Conservation (phyloP, 2,329 filamentous ascomycete genomes). For the Elsinoe australis region DNA sequence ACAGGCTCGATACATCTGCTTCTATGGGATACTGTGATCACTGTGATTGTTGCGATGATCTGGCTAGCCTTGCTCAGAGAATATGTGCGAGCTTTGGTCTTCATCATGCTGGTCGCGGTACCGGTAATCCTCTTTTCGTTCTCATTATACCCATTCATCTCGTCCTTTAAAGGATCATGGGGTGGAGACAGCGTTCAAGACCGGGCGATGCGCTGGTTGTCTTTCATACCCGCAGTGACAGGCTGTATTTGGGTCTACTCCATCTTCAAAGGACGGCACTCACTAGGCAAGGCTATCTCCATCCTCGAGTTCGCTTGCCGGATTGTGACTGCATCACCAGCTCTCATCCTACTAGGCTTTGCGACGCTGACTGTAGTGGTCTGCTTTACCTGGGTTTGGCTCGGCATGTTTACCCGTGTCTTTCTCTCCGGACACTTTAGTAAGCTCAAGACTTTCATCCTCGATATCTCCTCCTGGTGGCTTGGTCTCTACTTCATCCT, state of each 20-base stretch:
- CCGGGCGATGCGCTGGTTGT: slow-evolving; percentile 77
- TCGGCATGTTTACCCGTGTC: slow-evolving; percentile 90
- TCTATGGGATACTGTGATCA: slow-evolving; percentile 83
- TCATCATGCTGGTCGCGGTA: slow-evolving; percentile 71
- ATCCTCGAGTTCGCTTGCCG: slow-evolving; percentile 89
- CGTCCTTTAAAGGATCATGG: slow-evolving; percentile 72
- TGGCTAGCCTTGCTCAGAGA: slow-evolving; percentile 86
- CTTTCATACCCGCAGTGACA: slow-evolving; percentile 65
- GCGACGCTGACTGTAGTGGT: slow-evolving; percentile 67
- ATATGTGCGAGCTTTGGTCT: slow-evolving; percentile 78
- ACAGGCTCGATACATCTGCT: slow-evolving; percentile 83
- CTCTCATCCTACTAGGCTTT: slow-evolving; percentile 76
- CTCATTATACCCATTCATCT: slow-evolving; percentile 81
- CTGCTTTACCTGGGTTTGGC: slow-evolving; percentile 90
- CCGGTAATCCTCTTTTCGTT: slow-evolving; percentile 83
- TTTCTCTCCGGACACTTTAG: slow-evolving; percentile 88
- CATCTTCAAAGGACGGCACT: slow-evolving; percentile 69
- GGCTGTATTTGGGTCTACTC: slow-evolving; percentile 77
- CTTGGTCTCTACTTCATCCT: slow-evolving; percentile 85
- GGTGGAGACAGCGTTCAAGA: slow-evolving; percentile 79
- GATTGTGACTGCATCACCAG: slow-evolving; percentile 77
- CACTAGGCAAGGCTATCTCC: slow-evolving; percentile 72
- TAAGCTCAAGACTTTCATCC: slow-evolving; percentile 57
- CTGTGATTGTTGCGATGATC: slow-evolving; percentile 75
- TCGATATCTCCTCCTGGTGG: slow-evolving; percentile 89